Base-by-base conservation (phyloP, 2,329 filamentous ascomycete species). In the Botryosphaeria dothidea region DNA sequence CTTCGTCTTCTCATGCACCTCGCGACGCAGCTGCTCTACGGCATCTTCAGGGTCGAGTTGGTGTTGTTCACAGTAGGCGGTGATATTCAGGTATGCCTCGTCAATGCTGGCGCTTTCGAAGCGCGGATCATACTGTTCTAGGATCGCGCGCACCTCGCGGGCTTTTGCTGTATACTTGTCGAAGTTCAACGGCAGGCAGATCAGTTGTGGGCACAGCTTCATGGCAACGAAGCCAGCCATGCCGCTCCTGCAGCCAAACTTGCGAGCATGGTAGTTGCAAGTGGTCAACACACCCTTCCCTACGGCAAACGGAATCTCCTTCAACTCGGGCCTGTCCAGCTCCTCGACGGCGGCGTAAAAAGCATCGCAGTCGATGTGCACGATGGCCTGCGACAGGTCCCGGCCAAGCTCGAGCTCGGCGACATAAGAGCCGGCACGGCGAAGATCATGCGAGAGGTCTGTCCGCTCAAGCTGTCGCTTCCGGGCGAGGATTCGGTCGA, bases 171-270 rank as follows among this genome's bases (percentile, higher is more conserved):
- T 90, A 74, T 99, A 99, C 73, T 98, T 98, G 52, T 90, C 86
- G 71, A 96, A 96, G 73, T 97, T 96, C 66, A 92, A 84, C 5
- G 92, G 92, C 15, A 99, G 79, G 61, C 93, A 86, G 19, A 97
- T 85, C 31, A 99, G 83, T 65, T 93, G 83, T 0, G 95, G 95
- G 68, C 95, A 99, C 1, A 99, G 84, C 77, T 96, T 97, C 82
- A 91, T 93, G 15, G 95, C 95, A 31, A 98, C 93, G 72, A 98
- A 98, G 4, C 91, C 88, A 6, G 95, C 95, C 95, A 99, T 99
- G 21, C 93, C 95, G 70, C 92, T 96, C 36, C 95, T 88, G 70
- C 92, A 95, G 17, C 95, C 95, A 76, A 91, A 98, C 71, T 92
- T 92, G 21, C 95, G 86, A 1, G 95, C 95, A 70, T 91, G 84